Percentiles rank a stretch among this genome's conserved stretches.
Conservation (phyloP, 2,329 filamentous ascomycete species). For the Pezicula radicicola region DNA sequence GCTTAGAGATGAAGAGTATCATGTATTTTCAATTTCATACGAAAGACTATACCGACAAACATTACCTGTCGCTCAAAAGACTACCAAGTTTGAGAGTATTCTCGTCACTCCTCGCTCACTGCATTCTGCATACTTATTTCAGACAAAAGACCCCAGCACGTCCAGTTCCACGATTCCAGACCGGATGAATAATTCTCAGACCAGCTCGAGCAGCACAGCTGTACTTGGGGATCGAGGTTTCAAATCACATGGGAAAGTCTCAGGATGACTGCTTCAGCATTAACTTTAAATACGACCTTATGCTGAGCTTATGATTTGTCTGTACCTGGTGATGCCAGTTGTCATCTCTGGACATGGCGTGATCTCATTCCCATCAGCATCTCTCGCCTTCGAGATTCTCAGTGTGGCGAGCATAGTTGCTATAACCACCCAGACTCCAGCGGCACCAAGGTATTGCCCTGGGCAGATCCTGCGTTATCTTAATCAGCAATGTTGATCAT, state of each 20-base stretch:
- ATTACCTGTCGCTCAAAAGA: no score
- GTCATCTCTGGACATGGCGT: neutral
- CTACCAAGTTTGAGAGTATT: no score
- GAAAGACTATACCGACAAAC: no score
- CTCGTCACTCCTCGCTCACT: no score
- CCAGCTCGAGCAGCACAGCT: no score
- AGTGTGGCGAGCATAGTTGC: constrained; percentile 36
- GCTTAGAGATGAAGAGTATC: no score
- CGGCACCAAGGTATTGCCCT: constrained; percentile 46
- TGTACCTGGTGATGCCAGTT: constrained; percentile 3
- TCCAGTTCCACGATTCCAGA: no score
- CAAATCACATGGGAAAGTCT: neutral
- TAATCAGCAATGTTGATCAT: neutral
- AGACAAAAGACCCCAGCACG: no score
- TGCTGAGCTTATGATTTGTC: neutral
- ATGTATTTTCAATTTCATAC: no score
- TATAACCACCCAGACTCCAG: constrained; percentile 36
- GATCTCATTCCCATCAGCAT: constrained; percentile 31
- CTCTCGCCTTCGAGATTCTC: constrained; percentile 28
- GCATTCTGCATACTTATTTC: no score
- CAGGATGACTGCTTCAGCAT: neutral
- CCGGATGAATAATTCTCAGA: no score
- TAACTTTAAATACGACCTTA: neutral
- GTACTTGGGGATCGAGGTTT: neutral
- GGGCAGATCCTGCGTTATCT: constrained; percentile 38